Base-by-base conservation (phyloP, 768 basidiomycete genomes). In the Panaeolus papilionaceus region DNA sequence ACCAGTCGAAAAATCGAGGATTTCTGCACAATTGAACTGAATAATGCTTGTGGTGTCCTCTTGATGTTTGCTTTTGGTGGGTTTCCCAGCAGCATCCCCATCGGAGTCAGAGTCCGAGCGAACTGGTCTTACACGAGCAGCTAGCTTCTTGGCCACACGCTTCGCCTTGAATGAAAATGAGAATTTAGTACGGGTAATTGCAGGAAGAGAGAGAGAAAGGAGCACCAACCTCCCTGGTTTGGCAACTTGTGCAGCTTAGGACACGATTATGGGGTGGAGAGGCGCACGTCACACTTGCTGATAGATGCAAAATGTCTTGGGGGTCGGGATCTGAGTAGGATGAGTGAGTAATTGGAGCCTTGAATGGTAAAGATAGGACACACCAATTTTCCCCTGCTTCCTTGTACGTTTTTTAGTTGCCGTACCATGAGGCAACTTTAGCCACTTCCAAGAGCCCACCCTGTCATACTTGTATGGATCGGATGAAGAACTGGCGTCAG, bases 21-120 rank as follows among this genome's bases (percentile, higher is more conserved):
- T 84, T 71, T 96, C 93, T 0, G 93, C 85, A 71, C 96, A 97
- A 74, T 99, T 99, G 81, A 99, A 99, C 68, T 99, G 92, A 61
- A 99, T 90, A 73, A 99, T 96, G 73, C 90, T 91, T 23, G 87
- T 89, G 4, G 89, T 89, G 71, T 92, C 92, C 79, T 92, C 90
- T 40, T 82, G 83, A 38, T 81, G 78, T 67, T 79, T 79, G 42
- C 79, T 83, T 72, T 86, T 88, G 61, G 80, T 78, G 33, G 84
- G 78, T 26, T 78, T 79, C 14, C 79, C 78, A 62, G 79, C 78
- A 33, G 78, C 75, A 66, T 88, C 87, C 9, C 73, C 76, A 66
- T 90, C 89, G 3, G 89, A 88, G 40, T 94, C 92, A 7, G 90
- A 90, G 72, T 92, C 92, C 20, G 90, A 90, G 47, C 90, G 88